phyloP scores from a whole-genome alignment of 2,329 filamentous ascomycete species.

The Calonectria pauciramosa region DNA sequence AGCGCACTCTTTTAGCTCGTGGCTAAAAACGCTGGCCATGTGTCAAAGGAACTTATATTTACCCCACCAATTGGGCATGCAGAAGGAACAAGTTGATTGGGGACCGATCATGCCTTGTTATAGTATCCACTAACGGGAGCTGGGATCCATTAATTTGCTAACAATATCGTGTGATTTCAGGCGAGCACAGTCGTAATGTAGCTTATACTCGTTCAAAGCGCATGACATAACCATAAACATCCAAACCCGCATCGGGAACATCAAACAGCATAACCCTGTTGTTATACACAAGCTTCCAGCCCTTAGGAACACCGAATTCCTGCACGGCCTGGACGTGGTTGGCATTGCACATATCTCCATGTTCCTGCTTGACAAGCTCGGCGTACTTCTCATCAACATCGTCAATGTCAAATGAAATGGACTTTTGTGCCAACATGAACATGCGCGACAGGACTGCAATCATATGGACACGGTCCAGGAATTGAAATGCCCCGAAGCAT shows the following conservation, averaged over 20 bases:
- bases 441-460: neutral
- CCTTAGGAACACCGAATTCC: neutral
- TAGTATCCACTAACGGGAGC: neutral
- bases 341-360: neutral
- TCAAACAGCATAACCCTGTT: neutral
- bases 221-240: neutral
- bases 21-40: neutral
- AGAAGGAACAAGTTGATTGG: neutral
- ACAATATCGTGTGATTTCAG: no score
- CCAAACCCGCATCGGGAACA: neutral
- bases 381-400: neutral
- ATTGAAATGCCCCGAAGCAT: neutral
- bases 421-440: neutral
- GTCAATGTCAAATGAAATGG: neutral
- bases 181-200: no score
- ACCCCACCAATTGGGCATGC: neutral
- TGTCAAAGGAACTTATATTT: neutral
- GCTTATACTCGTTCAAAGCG: neutral
- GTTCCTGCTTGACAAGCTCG: neutral
- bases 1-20: neutral
- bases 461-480: neutral
- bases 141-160: no score
- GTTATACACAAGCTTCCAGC: neutral
- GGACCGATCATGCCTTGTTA: neutral
- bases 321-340: neutral